Conservation (phyloP, 148 eudicot genomes). For the Polygonum aviculare region DNA sequence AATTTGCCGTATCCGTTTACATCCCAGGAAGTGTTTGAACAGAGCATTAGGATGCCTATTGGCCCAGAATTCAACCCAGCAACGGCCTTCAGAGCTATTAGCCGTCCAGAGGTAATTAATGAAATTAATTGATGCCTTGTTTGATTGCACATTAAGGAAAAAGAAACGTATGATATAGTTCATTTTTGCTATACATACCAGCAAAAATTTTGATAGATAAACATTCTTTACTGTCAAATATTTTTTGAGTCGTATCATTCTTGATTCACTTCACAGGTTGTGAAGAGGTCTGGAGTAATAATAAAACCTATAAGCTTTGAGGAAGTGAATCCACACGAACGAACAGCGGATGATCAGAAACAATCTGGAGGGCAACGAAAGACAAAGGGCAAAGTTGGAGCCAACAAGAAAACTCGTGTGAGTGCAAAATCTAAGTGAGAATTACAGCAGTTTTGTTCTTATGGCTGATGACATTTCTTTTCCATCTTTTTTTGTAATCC, state of each 20-base stretch:
- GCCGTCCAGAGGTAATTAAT: conserved; percentile 67
- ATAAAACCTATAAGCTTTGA: conserved; percentile 66
- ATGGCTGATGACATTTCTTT: neutral
- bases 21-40: conserved; percentile 59
- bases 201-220: no score
- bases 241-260: neutral
- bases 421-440: neutral
- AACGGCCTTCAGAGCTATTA: conserved; percentile 56
- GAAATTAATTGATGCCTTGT: neutral
- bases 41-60: conserved; percentile 75
- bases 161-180: no score
- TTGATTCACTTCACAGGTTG: conserved; percentile 42
- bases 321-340: conserved; percentile 61
- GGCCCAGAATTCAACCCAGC: conserved; percentile 92
- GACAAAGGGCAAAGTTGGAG: conserved; percentile 24
- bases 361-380: conserved; percentile 24
- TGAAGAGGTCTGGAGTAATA: conserved; percentile 71
- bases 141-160: no score
- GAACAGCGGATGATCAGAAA: conserved; percentile 27
- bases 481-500: neutral
- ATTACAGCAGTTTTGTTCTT: neutral
- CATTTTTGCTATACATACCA: no score
- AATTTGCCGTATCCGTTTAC: conserved; percentile 72
- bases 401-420: conserved; percentile 9
- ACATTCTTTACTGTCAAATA: neutral